Conservation (phyloP, 495 filamentous ascomycete genomes). For the Lepidopterella palustris region DNA sequence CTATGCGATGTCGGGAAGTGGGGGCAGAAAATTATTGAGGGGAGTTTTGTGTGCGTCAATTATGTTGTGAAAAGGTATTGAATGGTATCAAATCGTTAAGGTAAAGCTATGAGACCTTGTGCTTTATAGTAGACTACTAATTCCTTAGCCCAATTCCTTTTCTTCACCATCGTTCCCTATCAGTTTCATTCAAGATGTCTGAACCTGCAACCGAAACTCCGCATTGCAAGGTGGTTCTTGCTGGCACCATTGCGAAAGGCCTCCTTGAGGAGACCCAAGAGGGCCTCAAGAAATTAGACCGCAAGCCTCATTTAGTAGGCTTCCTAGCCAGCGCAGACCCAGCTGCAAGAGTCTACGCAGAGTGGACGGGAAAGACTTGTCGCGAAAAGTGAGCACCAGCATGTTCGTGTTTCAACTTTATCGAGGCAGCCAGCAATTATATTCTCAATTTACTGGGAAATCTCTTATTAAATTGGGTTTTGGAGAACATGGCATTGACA, state of each 20-base stretch:
- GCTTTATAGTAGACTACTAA: background rate
- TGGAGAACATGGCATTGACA: too few relatives aligned
- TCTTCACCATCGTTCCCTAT: background rate
- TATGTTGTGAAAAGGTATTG: background rate
- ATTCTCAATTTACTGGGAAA: slow-evolving; percentile 17
- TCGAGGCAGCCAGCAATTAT: too few relatives aligned
- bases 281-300: slow-evolving; percentile 60
- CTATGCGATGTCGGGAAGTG: slow-evolving; percentile 2
- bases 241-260: slow-evolving; percentile 72
- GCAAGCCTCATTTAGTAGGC: slow-evolving; percentile 72
- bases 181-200: slow-evolving; percentile 15
- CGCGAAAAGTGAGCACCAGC: slow-evolving; percentile 88
- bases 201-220: slow-evolving; percentile 33
- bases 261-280: slow-evolving; percentile 71
- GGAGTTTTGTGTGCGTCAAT: background rate
- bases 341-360: slow-evolving; percentile 84
- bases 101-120: background rate
- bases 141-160: background rate
- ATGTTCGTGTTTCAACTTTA: slow-evolving; percentile 19
- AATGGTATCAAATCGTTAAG: background rate
- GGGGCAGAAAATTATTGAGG: slow-evolving; percentile 3
- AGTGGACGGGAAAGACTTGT: slow-evolving; percentile 95
- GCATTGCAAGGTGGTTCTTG: slow-evolving; percentile 86
- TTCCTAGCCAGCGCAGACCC: slow-evolving; percentile 91
- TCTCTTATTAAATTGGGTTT: slow-evolving; percentile 11